Evolutionary conservation across 2,329 filamentous ascomycete genomes (phyloP), one percentile per base, ranked within the genome.

Genomic region (Aspergillus ochraceus): DNA sequence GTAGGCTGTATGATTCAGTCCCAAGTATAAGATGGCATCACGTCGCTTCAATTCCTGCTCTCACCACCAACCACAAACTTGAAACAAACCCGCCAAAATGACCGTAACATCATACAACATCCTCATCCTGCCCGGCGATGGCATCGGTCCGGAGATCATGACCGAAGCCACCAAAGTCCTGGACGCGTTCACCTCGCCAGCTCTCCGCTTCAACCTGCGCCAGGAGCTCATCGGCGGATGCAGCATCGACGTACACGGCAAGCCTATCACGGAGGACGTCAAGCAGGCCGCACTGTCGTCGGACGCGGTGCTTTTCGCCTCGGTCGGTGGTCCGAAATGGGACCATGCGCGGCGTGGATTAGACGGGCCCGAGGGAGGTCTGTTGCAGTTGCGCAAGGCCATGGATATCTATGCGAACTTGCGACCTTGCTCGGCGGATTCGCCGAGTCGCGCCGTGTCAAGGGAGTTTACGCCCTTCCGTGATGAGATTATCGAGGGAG

Each of bases 301-400:
- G 59, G 89, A 96, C 74, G 93, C 92, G 8, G 89, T 97, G 51
- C 87, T 97, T 54, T 88, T 97, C 61, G 92, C 91, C 59, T 90
- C 92, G 67, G 94, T 97, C 66, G 92, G 93, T 61, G 93, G 93
- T 1, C 92, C 93, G 17, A 86, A 97, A 90, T 97, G 92, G 92
- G 92, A 92, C 66, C 92, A 90, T 52, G 65, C 67, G 19, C 70
- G 74, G 11, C 66, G 65, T 26, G 90, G 90, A 64, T 80, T 87
- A 52, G 88, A 96, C 61, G 90, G 92, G 17, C 92, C 92, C 0
- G 93, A 97, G 75, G 90, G 96, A 75, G 93, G 92, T 55, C 86
- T 97, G 66, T 85, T 97, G 59, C 86, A 83, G 69, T 87, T 97
- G 56, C 90, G 92, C 76, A 96, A 92, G 79, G 90, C 94, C 77